A percentile compares a stretch with the other conserved stretches of the same genome.
phyloP scores from a whole-genome alignment of 208 protist species.

The Leishmania major region DNA sequence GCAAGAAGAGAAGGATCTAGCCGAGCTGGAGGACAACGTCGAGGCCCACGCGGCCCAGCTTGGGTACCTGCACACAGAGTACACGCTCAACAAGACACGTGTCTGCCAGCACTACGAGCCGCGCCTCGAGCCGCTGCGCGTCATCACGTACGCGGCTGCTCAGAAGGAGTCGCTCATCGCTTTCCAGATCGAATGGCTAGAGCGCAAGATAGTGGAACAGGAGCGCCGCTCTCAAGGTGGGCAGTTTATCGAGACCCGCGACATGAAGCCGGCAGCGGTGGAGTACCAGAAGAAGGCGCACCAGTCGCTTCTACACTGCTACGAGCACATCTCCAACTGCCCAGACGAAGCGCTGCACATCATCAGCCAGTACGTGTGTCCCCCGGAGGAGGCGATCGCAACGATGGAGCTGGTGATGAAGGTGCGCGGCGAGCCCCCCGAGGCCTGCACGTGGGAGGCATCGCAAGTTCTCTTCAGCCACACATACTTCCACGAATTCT shows the following conservation, averaged over 20 bases:
- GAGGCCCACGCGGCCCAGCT: conserved; percentile 63
- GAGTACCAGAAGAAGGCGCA: conserved; percentile 40
- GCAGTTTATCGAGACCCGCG: conserved; percentile 40
- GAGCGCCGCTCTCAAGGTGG: conserved; percentile 39
- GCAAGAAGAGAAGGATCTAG: conserved; percentile 44
- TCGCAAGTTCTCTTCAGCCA: conserved; percentile 73
- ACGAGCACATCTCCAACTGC: conserved; percentile 54
- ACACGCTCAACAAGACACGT: conserved; percentile 59
- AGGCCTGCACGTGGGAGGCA: conserved; percentile 44
- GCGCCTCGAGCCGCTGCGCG: conserved; percentile 46
- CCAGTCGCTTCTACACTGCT: conserved; percentile 46
- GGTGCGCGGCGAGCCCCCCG: conserved; percentile 49
- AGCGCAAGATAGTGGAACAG: conserved; percentile 64
- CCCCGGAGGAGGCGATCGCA: conserved; percentile 57
- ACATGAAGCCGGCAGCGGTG: conserved; percentile 49
- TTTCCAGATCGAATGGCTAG: conserved; percentile 64
- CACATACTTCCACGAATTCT: conserved; percentile 80
- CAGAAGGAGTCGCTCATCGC: conserved; percentile 42
- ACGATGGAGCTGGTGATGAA: conserved; percentile 72
- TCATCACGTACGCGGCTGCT: conserved; percentile 41
- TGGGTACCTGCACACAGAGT: conserved; percentile 69
- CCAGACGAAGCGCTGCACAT: conserved; percentile 48
- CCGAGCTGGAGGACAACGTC: conserved; percentile 59
- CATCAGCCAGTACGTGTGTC: conserved; percentile 64
- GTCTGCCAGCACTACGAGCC: conserved; percentile 65